A percentile compares a stretch with the other conserved stretches of the same genome.
phyloP scores from a whole-genome alignment of 371 early-diverging fungal species.

The Apophysomyces ossiformis region DNA sequence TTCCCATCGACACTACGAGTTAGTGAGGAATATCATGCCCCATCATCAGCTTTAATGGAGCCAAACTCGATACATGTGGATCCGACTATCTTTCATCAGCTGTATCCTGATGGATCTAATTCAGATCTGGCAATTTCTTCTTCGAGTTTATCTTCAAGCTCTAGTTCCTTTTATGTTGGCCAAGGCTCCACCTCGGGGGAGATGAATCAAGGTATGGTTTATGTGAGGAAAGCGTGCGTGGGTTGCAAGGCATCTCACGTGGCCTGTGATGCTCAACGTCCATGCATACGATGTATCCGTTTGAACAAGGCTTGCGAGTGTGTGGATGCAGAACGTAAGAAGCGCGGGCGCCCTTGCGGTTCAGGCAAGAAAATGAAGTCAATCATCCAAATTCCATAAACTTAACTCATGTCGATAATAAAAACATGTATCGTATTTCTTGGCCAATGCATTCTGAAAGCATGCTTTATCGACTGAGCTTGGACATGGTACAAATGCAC shows the following conservation, averaged over 20 bases:
- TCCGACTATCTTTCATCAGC: no score
- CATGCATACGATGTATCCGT: slow-evolving; percentile 64
- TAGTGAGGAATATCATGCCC: no score
- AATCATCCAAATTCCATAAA: neutral
- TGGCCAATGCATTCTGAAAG: no score
- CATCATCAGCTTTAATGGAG: no score
- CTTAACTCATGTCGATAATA: neutral
- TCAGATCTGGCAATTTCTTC: neutral
- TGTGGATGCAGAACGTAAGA: slow-evolving; percentile 61
- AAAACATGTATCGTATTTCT: no score
- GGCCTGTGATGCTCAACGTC: slow-evolving; percentile 62
- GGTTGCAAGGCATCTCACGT: slow-evolving; percentile 61
- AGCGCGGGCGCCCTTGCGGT: slow-evolving; percentile 59
- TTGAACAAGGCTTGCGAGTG: slow-evolving; percentile 56
- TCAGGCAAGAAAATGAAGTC: slow-evolving; percentile 36
- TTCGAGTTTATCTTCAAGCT: slow-evolving; percentile 22
- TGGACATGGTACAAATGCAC: no score
- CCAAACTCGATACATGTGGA: no score
- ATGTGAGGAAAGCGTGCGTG: slow-evolving; percentile 63
- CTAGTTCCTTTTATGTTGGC: neutral
- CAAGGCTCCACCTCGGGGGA: neutral
- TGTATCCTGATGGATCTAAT: no score
- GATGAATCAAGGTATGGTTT: slow-evolving; percentile 21
- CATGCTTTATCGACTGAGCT: no score
- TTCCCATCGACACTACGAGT: no score